Evolutionary conservation across 1,139 yeast species (phyloP).

Genomic region (Kurtzmaniella quercitrusa): DNA sequence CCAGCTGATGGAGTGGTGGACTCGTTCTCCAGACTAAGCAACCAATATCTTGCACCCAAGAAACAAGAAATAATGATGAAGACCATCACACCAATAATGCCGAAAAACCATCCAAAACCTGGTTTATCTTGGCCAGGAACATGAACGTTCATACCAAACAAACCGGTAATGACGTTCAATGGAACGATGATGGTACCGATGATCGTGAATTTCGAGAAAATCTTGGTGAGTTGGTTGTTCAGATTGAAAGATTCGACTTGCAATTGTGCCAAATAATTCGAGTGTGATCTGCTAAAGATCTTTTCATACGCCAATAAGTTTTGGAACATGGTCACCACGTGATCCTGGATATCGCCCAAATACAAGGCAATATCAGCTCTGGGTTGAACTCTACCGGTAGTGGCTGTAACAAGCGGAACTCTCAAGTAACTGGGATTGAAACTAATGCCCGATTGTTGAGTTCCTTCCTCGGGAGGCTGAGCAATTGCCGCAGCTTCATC

Average conservation of each 20-base stretch:
- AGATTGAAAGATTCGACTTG: conserved; percentile 89
- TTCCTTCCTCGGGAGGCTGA: background rate
- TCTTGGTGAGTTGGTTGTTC: conserved; percentile 77
- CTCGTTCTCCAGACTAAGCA: conserved; percentile 16
- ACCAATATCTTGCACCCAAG: conserved; percentile 33
- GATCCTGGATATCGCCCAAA: conserved; percentile 96
- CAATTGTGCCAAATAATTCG: conserved; percentile 88
- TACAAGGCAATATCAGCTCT: conserved; percentile 82
- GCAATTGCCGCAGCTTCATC: conserved; percentile 39
- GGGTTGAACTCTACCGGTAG: conserved; percentile 48
- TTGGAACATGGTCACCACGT: conserved; percentile 93
- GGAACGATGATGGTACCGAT: conserved; percentile 91
- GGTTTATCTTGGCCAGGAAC: conserved; percentile 67
- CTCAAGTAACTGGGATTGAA: background rate
- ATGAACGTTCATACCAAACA: conserved; percentile 92
- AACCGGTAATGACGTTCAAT: conserved; percentile 82
- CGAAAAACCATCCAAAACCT: conserved; percentile 29
- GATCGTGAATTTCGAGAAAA: conserved; percentile 83
- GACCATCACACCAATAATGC: conserved; percentile 35
- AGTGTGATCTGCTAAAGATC: conserved; percentile 85
- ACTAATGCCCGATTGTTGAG: background rate
- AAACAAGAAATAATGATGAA: conserved; percentile 26
- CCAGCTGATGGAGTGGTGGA: conserved; percentile 15
- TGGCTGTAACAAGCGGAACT: background rate
- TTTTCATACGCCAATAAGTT: conserved; percentile 86